Evolutionary conservation across 2,329 filamentous ascomycete genomes (phyloP).

Genomic region (Eutypa lata): DNA sequence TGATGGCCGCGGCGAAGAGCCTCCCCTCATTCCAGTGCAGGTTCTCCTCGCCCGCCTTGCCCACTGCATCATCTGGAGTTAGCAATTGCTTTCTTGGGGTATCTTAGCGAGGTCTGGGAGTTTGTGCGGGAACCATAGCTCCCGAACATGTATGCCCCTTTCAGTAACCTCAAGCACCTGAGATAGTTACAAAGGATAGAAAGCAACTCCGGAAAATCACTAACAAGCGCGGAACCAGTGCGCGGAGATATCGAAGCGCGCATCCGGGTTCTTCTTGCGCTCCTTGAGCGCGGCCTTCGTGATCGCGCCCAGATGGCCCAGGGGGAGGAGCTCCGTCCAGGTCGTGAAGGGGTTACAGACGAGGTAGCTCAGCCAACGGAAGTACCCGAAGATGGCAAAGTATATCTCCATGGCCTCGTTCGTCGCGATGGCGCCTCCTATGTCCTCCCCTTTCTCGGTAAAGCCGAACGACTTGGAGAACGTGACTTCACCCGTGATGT

Average conservation of each 20-base stretch:
- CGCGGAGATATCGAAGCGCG: neutral
- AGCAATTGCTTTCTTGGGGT: no score
- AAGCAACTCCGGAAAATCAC: no score
- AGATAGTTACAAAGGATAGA: no score
- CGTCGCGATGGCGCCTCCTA: slow-evolving; percentile 20
- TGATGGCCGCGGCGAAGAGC: slow-evolving; percentile 1
- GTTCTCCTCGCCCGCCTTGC: neutral
- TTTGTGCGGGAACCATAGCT: no score
- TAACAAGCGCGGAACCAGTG: slow-evolving; percentile 3
- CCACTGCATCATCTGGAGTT: no score
- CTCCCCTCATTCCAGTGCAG: neutral
- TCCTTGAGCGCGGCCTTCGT: slow-evolving; percentile 1
- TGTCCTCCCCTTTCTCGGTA: slow-evolving; percentile 22
- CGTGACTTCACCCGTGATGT: slow-evolving; percentile 23
- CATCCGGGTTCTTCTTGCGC: slow-evolving; percentile 3
- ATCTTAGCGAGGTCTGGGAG: no score
- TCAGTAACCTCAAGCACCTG: no score
- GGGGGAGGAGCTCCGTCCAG: neutral
- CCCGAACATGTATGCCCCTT: no score
- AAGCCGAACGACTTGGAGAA: slow-evolving; percentile 25
- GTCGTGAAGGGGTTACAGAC: slow-evolving; percentile 5
- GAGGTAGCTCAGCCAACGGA: slow-evolving; percentile 1
- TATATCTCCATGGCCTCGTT: slow-evolving; percentile 20
- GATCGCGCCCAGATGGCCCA: neutral
- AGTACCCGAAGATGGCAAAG: slow-evolving; percentile 17